Evolutionary conservation across 345 rosid genomes (phyloP), one percentile per base, ranked within the genome.

Genomic region (Brassica rapa): DNA sequence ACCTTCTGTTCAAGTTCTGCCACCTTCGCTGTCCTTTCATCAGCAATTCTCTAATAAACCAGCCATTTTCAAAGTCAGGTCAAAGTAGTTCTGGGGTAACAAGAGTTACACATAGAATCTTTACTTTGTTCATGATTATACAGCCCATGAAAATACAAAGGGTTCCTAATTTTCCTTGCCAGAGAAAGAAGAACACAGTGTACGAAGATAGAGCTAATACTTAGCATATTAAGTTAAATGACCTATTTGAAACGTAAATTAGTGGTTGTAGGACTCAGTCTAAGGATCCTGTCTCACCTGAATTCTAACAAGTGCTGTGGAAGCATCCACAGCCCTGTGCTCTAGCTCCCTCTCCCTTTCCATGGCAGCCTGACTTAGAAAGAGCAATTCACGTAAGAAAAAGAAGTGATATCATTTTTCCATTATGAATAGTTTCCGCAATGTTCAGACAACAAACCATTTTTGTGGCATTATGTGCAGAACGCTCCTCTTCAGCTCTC

Each of bases 331-430:
- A 72, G 99, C 97, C 83, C 94, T 88, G 82, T 93, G 96, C 83
- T 95, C 97, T 81, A 91, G 79, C 70, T 95, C 98, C 77, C 87
- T 90, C 85, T 95, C 97, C 89, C 99, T 90, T 77, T 91, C 98
- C 96, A 87, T 91, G 65, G 97, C 89, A 85, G 96, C 96, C 99
- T 96, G 86, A 76, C 77, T 68, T 81, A 53, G 67, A 72, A 71
- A 76, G 49, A 72, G 30, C 23, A 66, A 66, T 71, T 51, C 12
- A 66, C 32, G 75, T 80, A 68, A 75, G 57, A 41, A 76, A 66
- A 60, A 65, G 30, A 49, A 27, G 3, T 67, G 63, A 51, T 71
- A 66, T 43, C 30, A 29, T 59, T 33, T 72, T 67, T 33, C 14
- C 11, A 21, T 72, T 14, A 35, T 27, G 67, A 71, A 24, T n/a